Base-by-base conservation (phyloP, 2,329 filamentous ascomycete species). In the Neofusicoccum laricinum region DNA sequence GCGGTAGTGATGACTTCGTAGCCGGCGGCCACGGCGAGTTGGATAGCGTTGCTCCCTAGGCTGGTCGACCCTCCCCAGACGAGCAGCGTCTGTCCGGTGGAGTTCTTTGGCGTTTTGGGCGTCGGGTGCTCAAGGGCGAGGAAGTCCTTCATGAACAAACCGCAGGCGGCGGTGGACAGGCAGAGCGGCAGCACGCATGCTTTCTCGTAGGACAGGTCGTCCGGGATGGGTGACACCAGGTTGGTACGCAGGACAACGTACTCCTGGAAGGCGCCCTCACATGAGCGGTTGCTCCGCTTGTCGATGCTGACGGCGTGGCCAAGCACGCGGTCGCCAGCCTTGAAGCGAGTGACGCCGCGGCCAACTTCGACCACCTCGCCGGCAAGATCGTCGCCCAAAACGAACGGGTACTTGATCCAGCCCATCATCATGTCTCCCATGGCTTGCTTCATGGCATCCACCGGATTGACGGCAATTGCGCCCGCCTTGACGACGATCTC, bases 1-100 rank as follows among this genome's bases (percentile, higher is more conserved):
- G 75, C 70, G 12, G 76, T 78, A 4, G 74, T 74, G 41, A 76
- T 63, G 43, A 77, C 75, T 0, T 70, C 68, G 63, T 75, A 76
- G 10, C 75, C 74, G 12, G 70, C 69, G 19, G 68, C 65, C 1
- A 61, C 64, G 15, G 69, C 69, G 58, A 70, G 71, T 61, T 75
- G 69, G 36, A 76, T 66, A 3, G 72, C 68, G n/a, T 70, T 59
- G 12, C 67, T 66, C 5, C 75, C 75, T 25, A 73, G 66, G 36
- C 67, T 71, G 10, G 71, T 71, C 7, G 70, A 70, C 3, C 75
- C 75, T 12, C 76, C 75, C 66, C 73, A 78, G 43, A 78, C 69
- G 5, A 78, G 64, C 8, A 77, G 64, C 25, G 71, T 77, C 68
- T 71, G 73, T 2, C 67, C 68, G 21, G 69, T 57, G 6, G 70